Percentiles rank a stretch among this genome's conserved stretches.
phyloP scores from a whole-genome alignment of 345 rosid species.

The Salix dunnii region DNA sequence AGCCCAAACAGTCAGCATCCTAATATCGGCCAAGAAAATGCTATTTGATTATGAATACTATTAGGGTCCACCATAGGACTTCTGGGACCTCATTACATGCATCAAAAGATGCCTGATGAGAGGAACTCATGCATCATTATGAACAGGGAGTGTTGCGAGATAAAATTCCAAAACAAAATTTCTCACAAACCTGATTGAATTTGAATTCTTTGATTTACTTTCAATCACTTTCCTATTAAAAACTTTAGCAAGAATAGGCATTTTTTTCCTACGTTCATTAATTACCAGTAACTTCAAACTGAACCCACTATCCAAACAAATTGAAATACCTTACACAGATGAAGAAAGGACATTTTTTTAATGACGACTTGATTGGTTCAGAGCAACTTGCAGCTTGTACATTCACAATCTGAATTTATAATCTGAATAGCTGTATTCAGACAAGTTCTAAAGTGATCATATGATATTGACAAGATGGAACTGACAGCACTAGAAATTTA shows the following conservation, averaged over 20 bases:
- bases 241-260: neutral
- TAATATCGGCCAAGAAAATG: neutral
- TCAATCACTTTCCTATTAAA: neutral
- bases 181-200: neutral
- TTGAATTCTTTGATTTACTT: neutral
- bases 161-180: neutral
- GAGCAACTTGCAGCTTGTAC: neutral
- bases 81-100: neutral
- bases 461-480: conserved; percentile 17
- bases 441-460: conserved; percentile 3
- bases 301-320: neutral
- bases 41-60: neutral
- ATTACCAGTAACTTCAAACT: neutral
- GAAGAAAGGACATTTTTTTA: neutral
- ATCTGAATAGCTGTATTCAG: neutral
- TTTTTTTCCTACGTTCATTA: neutral
- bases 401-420: neutral
- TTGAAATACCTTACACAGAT: neutral
- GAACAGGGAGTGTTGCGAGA: neutral
- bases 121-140: neutral
- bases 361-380: neutral
- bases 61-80: neutral
- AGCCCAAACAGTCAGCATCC: neutral
- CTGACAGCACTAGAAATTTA: conserved; percentile 22
- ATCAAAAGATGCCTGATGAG: neutral